Percentiles rank a stretch among this genome's conserved stretches.
Evolutionary conservation across 805 yeast species (phyloP).

Genomic region (Saturnispora bothae): DNA sequence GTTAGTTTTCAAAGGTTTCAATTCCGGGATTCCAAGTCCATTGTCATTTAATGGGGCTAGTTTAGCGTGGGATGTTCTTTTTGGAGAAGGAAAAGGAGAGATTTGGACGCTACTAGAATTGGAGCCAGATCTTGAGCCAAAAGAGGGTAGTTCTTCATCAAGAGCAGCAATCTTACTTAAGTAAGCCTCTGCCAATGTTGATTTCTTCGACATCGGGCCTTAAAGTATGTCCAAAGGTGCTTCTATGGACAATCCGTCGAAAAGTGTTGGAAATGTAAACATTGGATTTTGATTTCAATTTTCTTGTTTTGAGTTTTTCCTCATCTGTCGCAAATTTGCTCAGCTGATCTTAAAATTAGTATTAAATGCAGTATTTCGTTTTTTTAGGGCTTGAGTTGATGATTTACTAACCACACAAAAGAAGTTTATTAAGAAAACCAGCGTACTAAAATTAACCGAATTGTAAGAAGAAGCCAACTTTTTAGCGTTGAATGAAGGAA

Average conservation of each 20-base stretch:
- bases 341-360: not conserved
- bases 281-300: not conserved
- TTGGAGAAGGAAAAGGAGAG: constrained; percentile 10
- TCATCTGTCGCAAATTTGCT: not conserved
- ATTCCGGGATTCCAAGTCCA: constrained; percentile 2
- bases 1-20: not conserved
- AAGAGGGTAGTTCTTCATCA: constrained; percentile 7
- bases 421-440: too few species aligned
- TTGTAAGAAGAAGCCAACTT: too few species aligned
- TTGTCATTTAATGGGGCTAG: not conserved
- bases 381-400: too few species aligned
- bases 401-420: too few species aligned
- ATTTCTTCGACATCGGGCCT: not conserved
- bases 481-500: too few species aligned
- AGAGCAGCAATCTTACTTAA: constrained; percentile 7
- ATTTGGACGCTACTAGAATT: not conserved
- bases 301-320: too few species aligned
- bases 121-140: not conserved
- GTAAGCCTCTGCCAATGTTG: constrained; percentile 6
- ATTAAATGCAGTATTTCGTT: too few species aligned
- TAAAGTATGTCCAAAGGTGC: too few species aligned
- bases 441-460: too few species aligned
- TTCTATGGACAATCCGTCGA: too few species aligned
- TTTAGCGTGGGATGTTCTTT: not conserved
- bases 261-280: constrained; percentile 3